phyloP scores from a whole-genome alignment of 441 rosid genomes.

The Corymbia calophylla region DNA sequence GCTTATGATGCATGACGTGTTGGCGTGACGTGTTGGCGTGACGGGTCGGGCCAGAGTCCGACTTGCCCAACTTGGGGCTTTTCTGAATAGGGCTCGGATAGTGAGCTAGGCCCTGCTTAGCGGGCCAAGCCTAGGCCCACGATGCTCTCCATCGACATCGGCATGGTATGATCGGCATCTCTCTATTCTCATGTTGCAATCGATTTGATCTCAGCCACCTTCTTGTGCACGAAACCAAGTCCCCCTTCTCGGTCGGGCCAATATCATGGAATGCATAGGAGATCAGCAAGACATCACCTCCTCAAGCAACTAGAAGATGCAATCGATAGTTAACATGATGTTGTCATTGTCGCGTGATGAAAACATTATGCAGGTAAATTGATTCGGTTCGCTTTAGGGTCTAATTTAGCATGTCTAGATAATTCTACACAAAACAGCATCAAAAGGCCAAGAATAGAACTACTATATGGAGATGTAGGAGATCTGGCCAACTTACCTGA shows the following conservation, averaged over 20 bases:
- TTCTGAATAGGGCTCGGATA: neutral
- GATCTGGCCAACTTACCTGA: neutral
- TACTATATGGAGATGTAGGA: neutral
- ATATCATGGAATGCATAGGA: neutral
- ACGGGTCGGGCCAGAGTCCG: neutral
- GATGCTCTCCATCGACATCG: neutral
- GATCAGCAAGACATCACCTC: neutral
- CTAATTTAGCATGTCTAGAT: neutral
- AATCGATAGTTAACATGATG: accelerated
- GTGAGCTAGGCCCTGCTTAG: neutral
- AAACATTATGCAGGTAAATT: neutral
- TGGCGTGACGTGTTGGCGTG: no score
- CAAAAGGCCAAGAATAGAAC: neutral
- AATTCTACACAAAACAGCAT: neutral
- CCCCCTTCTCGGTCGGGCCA: neutral
- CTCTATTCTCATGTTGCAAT: neutral
- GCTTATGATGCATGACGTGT: neutral
- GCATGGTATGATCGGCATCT: neutral
- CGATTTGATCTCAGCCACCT: neutral
- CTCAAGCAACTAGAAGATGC: neutral
- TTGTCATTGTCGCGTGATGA: neutral
- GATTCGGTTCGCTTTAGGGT: neutral
- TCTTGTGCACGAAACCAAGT: neutral
- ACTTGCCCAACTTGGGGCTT: neutral
- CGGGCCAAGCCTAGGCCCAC: accelerated